These are phyloP conservation scores for Xylaria sp. DNA, from an alignment of 2,329 filamentous ascomycete species.

Conservation along the genomic window DNA sequence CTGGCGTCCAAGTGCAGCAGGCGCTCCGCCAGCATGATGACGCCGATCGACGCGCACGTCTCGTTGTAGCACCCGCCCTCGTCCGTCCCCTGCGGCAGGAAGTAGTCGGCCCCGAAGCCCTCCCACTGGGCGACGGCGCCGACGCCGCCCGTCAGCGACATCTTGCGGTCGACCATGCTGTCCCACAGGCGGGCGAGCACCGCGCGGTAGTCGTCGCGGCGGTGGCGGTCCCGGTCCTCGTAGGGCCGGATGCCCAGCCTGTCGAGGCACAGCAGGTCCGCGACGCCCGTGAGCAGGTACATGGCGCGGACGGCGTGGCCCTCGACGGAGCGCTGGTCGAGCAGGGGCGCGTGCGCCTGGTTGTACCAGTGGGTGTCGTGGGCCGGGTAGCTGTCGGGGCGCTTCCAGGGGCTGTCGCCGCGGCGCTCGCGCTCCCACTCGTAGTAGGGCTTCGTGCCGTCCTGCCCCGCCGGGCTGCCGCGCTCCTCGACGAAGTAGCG, in stretches of 20 bases:
- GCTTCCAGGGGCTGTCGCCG: slow-evolving; percentile 51
- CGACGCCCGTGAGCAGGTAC: slow-evolving; percentile 61
- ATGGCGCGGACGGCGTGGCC: slow-evolving; percentile 63
- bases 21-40: slow-evolving; percentile 63
- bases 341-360: slow-evolving; percentile 59
- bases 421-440: slow-evolving; percentile 55
- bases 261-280: slow-evolving; percentile 54
- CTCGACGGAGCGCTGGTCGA: slow-evolving; percentile 56
- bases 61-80: slow-evolving; percentile 66
- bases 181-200: slow-evolving; percentile 56
- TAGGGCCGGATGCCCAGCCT: slow-evolving; percentile 29
- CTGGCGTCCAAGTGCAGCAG: slow-evolving; percentile 58
- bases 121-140: slow-evolving; percentile 62
- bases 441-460: slow-evolving; percentile 57
- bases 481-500: slow-evolving; percentile 61
- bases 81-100: slow-evolving; percentile 60
- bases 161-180: slow-evolving; percentile 63
- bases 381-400: slow-evolving; percentile 51
- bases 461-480: slow-evolving; percentile 53
- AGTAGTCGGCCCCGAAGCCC: slow-evolving; percentile 62
- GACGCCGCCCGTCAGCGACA: slow-evolving; percentile 65
- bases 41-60: slow-evolving; percentile 62
- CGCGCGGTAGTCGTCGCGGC: slow-evolving; percentile 39
- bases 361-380: slow-evolving; percentile 51
- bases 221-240: slow-evolving; percentile 34